Percentiles rank a stretch among this genome's conserved stretches.
phyloP scores from a whole-genome alignment of 208 protist species.

The Wallacemonas sp. region DNA sequence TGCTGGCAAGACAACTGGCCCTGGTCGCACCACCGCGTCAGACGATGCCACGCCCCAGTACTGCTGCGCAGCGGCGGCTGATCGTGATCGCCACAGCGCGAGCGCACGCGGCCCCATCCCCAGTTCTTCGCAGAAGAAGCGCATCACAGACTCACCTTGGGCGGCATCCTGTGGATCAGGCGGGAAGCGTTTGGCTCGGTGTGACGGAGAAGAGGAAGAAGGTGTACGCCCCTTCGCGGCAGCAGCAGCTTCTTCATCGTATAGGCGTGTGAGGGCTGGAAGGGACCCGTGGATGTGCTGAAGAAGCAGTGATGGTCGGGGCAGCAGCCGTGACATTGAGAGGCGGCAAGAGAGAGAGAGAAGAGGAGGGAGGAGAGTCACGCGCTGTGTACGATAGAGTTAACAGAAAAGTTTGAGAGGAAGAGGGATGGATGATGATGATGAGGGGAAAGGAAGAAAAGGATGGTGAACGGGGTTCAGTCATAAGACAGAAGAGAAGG shows the following conservation, averaged over 20 bases:
- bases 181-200: conserved; percentile 17
- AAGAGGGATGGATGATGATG: too few relatives aligned
- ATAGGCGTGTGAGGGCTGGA: conserved; percentile 49
- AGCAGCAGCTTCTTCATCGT: conserved; percentile 7
- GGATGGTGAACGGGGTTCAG: too few relatives aligned
- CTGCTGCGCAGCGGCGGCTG: conserved; percentile 17
- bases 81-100: conserved; percentile 43
- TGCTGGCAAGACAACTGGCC: too few relatives aligned
- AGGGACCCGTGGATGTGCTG: conserved; percentile 62
- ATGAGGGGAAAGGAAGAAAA: background rate
- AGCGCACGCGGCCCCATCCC: conserved; percentile 53
- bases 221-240: background rate
- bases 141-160: conserved; percentile 49
- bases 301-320: conserved; percentile 48
- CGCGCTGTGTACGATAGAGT: too few relatives aligned
- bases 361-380: background rate
- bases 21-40: conserved; percentile 5
- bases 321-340: background rate
- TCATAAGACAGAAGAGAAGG: too few relatives aligned
- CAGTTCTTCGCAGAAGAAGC: conserved; percentile 68
- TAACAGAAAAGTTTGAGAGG: too few relatives aligned
- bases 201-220: background rate
- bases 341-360: background rate
- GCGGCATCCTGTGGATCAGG: conserved; percentile 24
- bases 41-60: conserved; percentile 21